These are phyloP conservation scores for Symmetrospora coprosmae DNA, from an alignment of 768 basidiomycete genomes.

Conservation along the genomic window DNA sequence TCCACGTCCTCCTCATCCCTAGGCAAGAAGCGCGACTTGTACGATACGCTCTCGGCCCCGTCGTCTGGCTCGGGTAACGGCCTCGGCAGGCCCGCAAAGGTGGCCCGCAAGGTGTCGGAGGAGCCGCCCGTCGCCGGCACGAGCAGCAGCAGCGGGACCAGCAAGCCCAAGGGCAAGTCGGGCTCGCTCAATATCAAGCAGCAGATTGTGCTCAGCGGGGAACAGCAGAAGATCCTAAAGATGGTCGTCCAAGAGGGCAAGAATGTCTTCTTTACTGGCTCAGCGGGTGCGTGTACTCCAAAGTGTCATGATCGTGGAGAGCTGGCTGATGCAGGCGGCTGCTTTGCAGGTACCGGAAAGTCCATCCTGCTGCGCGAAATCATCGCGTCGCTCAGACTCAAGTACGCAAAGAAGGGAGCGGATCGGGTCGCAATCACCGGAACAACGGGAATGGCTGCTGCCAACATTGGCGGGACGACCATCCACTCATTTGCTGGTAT, in stretches of 20 bases:
- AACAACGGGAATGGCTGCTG: slow-evolving; percentile 92
- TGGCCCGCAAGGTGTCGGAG: too few species aligned
- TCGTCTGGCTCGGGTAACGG: too few species aligned
- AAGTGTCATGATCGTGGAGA: neutral
- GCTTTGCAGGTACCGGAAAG: slow-evolving; percentile 29
- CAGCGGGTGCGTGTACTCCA: slow-evolving; percentile 57
- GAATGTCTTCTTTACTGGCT: slow-evolving; percentile 90
- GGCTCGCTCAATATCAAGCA: slow-evolving; percentile 37
- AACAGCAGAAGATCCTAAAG: slow-evolving; percentile 69
- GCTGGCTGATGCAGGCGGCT: neutral
- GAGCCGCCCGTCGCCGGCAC: too few species aligned
- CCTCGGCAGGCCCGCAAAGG: too few species aligned
- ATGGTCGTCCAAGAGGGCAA: slow-evolving; percentile 53
- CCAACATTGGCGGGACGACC: slow-evolving; percentile 92
- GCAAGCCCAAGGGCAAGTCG: slow-evolving; percentile 22
- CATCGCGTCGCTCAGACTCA: slow-evolving; percentile 47
- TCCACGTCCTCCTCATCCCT: too few species aligned
- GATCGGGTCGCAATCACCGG: slow-evolving; percentile 70
- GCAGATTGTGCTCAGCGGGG: slow-evolving; percentile 58
- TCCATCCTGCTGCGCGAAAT: slow-evolving; percentile 35
- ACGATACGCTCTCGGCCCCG: too few species aligned
- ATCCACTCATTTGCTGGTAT: slow-evolving; percentile 94
- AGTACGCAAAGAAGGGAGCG: slow-evolving; percentile 38
- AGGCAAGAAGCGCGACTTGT: too few species aligned
- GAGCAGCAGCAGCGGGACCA: too few species aligned